phyloP scores from a whole-genome alignment of 148 eudicot species.

The Vaccinium corymbosum region DNA sequence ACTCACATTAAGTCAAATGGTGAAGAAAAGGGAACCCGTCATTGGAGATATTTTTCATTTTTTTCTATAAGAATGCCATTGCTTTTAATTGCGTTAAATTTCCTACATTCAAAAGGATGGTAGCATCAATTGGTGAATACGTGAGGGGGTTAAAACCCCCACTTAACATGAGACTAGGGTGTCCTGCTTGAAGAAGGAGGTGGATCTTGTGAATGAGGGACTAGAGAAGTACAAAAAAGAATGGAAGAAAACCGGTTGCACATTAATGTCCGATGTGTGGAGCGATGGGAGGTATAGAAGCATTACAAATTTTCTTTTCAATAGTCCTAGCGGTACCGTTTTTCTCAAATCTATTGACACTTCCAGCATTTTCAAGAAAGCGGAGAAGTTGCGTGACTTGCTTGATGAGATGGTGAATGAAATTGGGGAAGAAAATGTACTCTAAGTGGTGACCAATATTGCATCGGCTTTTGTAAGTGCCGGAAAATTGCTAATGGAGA shows the following conservation, averaged over 20 bases:
- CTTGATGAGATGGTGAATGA: too few relatives aligned
- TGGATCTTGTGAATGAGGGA: too few relatives aligned
- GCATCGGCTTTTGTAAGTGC: not conserved
- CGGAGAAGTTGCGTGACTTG: too few relatives aligned
- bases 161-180: too few relatives aligned
- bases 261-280: not conserved
- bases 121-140: not conserved
- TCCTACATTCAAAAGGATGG: not conserved
- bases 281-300: not conserved
- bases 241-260: not conserved
- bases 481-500: not conserved
- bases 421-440: too few relatives aligned
- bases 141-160: not conserved
- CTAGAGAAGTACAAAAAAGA: too few relatives aligned
- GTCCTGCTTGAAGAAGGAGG: too few relatives aligned
- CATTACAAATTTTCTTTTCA: too few relatives aligned
- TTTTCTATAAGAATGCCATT: not conserved
- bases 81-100: not conserved
- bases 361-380: too few relatives aligned
- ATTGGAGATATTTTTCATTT: not conserved
- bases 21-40: not conserved
- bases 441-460: too few relatives aligned
- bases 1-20: not conserved
- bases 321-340: too few relatives aligned
- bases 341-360: too few relatives aligned